These are phyloP conservation scores for Bruguiera hainesii DNA, from an alignment of 441 rosid genomes.

Conservation along the genomic window DNA sequence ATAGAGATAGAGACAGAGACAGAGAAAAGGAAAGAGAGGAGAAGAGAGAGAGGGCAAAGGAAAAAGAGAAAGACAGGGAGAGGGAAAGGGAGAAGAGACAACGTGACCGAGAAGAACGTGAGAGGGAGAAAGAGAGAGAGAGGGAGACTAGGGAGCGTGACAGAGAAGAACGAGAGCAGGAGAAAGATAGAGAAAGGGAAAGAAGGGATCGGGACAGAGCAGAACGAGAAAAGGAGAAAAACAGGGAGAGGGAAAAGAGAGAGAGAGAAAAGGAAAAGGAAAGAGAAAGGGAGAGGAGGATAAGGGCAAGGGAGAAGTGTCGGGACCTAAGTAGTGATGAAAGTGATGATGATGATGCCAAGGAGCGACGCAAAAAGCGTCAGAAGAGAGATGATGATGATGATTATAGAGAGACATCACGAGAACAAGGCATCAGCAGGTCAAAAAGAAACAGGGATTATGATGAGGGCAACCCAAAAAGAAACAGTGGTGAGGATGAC, in stretches of 20 bases:
- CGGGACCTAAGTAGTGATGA: slow-evolving; percentile 40
- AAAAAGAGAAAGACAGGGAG: slow-evolving; percentile 24
- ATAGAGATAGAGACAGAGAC: slow-evolving; percentile 30
- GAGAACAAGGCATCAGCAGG: slow-evolving; percentile 49
- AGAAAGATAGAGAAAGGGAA: slow-evolving; percentile 47
- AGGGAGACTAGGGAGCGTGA: slow-evolving; percentile 30
- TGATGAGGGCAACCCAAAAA: slow-evolving; percentile 51
- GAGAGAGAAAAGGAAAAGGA: slow-evolving; percentile 16
- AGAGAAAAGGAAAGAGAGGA: slow-evolving; percentile 29
- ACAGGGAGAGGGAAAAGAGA: slow-evolving; percentile 33
- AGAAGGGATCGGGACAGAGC: slow-evolving; percentile 24
- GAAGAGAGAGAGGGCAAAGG: slow-evolving; percentile 26
- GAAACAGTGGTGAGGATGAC: slow-evolving; percentile 42
- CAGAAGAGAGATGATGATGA: slow-evolving; percentile 36
- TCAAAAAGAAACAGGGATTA: slow-evolving; percentile 46
- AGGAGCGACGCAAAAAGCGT: slow-evolving; percentile 43
- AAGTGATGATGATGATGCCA: slow-evolving; percentile 38
- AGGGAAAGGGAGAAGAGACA: slow-evolving; percentile 31
- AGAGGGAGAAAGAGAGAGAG: slow-evolving; percentile 37
- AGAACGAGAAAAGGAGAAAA: slow-evolving; percentile 17
- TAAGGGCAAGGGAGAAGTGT: slow-evolving; percentile 34
- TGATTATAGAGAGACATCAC: slow-evolving; percentile 48
- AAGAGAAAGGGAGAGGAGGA: slow-evolving; percentile 19
- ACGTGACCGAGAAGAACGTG: slow-evolving; percentile 37
- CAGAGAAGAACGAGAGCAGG: slow-evolving; percentile 37